Conservation (phyloP, 2,329 filamentous ascomycete genomes). For the Ophiostoma sp. region DNA sequence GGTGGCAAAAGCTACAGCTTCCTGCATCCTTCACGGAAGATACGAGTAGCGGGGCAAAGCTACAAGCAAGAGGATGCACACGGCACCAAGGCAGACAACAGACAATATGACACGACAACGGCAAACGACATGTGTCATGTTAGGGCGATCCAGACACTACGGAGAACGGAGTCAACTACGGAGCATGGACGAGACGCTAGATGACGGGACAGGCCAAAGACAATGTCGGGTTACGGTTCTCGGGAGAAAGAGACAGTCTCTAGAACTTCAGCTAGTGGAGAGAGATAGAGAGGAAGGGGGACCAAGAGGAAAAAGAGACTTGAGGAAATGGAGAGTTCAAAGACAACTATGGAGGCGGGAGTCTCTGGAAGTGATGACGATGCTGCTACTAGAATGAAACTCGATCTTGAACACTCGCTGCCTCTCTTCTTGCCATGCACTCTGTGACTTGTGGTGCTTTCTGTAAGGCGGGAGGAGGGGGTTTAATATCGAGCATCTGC, state of each 20-base stretch:
- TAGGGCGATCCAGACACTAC: background rate
- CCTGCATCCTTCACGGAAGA: background rate
- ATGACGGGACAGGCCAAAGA: background rate
- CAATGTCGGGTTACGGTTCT: background rate
- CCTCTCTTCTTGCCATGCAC: too few species aligned
- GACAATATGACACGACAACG: background rate
- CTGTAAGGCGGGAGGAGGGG: too few species aligned
- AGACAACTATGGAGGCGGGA: background rate
- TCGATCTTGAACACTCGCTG: too few species aligned
- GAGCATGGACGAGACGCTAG: background rate
- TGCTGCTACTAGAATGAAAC: background rate
- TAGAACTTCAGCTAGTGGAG: background rate
- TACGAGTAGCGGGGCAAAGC: background rate
- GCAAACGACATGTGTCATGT: background rate
- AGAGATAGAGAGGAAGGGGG: background rate
- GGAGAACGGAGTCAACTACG: background rate
- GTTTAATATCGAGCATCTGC: too few species aligned
- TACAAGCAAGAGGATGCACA: background rate
- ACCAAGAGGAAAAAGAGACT: background rate
- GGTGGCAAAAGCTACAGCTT: background rate
- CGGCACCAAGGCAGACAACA: too few species aligned
- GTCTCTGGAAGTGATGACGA: background rate
- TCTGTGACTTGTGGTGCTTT: too few species aligned
- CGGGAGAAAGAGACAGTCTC: background rate
- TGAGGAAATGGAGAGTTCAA: background rate